Evolutionary conservation across 1,284 basidiomycete genomes (phyloP).

Genomic region (Sporisorium iseilematis-ciliati): DNA sequence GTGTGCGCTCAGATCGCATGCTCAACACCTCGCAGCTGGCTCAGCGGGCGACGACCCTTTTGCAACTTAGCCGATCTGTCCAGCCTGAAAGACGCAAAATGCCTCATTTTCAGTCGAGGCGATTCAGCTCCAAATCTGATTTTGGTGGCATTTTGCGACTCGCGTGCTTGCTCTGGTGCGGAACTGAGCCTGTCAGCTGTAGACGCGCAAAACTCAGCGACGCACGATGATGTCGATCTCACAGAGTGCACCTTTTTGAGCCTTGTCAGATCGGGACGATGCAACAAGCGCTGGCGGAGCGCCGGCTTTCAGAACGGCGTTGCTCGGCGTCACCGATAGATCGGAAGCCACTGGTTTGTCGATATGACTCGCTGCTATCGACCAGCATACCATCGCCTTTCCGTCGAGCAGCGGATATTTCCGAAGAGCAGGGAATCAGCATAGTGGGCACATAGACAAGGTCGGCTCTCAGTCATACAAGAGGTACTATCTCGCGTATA

Average conservation of each 20-base stretch:
- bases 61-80: slow-evolving; percentile 38
- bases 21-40: background rate
- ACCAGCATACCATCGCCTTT: background rate
- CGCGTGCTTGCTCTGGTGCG: slow-evolving; percentile 6
- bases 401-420: slow-evolving; percentile 11
- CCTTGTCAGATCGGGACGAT: slow-evolving; percentile 5
- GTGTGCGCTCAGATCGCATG: too few relatives aligned
- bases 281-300: too few relatives aligned
- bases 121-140: background rate
- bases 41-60: slow-evolving; percentile 8
- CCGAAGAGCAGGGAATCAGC: background rate
- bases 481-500: background rate
- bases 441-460: too few relatives aligned
- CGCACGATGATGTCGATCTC: slow-evolving; percentile 21
- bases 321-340: slow-evolving; percentile 18
- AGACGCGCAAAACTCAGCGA: slow-evolving; percentile 2
- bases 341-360: background rate
- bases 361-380: slow-evolving; percentile 1
- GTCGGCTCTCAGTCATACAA: too few relatives aligned
- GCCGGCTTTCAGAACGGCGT: slow-evolving; percentile 34
- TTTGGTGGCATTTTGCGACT: too few relatives aligned
- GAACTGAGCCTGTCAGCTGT: background rate
- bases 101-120: background rate
- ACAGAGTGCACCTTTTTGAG: background rate
- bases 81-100: background rate